Evolutionary conservation across 2,329 filamentous ascomycete species (phyloP), one percentile per base, ranked within the genome.

Genomic region (Pezicula neosporulosa): DNA sequence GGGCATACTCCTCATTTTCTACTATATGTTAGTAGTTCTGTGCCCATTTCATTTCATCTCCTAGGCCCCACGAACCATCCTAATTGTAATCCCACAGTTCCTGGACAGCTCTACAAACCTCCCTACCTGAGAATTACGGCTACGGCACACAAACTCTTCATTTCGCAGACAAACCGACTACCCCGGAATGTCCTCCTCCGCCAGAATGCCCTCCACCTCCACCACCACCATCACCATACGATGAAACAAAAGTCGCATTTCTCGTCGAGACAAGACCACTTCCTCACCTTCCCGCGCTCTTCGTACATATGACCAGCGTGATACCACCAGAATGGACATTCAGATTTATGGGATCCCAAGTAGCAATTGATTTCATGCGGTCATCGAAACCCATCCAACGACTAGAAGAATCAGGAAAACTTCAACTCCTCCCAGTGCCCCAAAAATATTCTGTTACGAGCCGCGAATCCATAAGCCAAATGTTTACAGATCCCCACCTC

Each of bases 321-420:
- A 72, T 81, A 3, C 78, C 78, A 4, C 72, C 77, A 1, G 77
- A 80, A 66, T 82, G 78, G 78, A 72, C 69, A 21, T 79, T 81
- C 66, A 72, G 72, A 38, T 80, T 81, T 68, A 77, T 81, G 70
- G 77, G 77, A 47, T 77, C 75, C 3, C 66, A 69, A 3, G 60
- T 68, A 54, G 76, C 75, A 33, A 68, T 76, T 27, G 60, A 67
- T 37, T 71, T 70, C 56, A 65, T 81, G 37, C 68, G 69, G 33
- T 67, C 72, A 37, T 70, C 71, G 24, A 69, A 68, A 28, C 66
- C 72, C 28, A 71, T 76, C 50, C 68, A 71, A 50, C 68, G 75
- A 47, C 74, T 78, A 57, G 72, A 76, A 58, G 62, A 68, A 9
- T 66, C 70, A 13, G 75, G 76, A 21, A 80, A 78, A 63, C 67